Percentiles rank a stretch among this genome's conserved stretches.
These are phyloP conservation scores for Aspergillus persii DNA, from an alignment of 2,329 filamentous ascomycete genomes.

Conservation along the genomic window DNA sequence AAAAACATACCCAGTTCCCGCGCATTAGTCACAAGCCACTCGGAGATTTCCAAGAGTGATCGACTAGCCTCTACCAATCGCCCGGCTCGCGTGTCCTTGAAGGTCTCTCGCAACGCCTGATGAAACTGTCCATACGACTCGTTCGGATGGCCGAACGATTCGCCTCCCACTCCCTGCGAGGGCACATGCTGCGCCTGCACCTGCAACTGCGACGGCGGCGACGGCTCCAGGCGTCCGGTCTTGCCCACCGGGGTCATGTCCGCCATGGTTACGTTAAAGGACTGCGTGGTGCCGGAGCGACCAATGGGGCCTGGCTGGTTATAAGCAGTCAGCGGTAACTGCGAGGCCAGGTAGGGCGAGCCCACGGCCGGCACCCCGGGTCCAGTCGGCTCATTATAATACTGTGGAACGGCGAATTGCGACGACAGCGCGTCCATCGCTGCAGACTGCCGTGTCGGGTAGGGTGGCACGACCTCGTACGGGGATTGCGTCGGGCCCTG, in stretches of 20 bases:
- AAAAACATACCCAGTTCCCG: slow-evolving; percentile 61
- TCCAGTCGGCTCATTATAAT: slow-evolving; percentile 69
- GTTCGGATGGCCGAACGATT: slow-evolving; percentile 53
- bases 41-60: slow-evolving; percentile 61
- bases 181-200: slow-evolving; percentile 30
- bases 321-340: slow-evolving; percentile 57
- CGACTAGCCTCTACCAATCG: slow-evolving; percentile 58
- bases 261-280: slow-evolving; percentile 54
- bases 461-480: slow-evolving; percentile 75
- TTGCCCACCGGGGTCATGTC: slow-evolving; percentile 43
- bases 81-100: slow-evolving; percentile 66
- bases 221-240: slow-evolving; percentile 38
- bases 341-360: slow-evolving; percentile 64
- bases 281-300: slow-evolving; percentile 49
- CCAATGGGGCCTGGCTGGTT: slow-evolving; percentile 60
- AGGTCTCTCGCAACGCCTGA: slow-evolving; percentile 59
- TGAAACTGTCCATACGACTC: slow-evolving; percentile 67
- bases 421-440: slow-evolving; percentile 72
- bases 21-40: slow-evolving; percentile 65
- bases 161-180: slow-evolving; percentile 15
- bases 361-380: slow-evolving; percentile 57
- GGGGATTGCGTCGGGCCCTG: slow-evolving; percentile 58
- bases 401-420: slow-evolving; percentile 68
- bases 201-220: slow-evolving; percentile 22
- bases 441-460: slow-evolving; percentile 72